Evolutionary conservation across 257 asterid genomes (phyloP), one percentile per base, ranked within the genome.

Genomic region (Fraxinus anomala): DNA sequence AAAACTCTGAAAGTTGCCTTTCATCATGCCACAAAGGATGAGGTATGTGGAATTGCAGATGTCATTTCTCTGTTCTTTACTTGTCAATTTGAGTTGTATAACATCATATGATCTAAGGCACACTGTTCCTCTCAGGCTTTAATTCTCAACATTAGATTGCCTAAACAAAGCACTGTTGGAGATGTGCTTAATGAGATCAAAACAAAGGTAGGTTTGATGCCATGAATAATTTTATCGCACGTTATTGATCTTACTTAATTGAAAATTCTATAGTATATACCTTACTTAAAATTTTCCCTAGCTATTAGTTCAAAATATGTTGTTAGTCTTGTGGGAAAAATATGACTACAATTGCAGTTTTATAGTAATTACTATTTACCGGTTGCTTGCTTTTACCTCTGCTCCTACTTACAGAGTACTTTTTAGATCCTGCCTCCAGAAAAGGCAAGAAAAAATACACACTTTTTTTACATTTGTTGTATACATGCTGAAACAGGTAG

Each of bases 151-250:
- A 90, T 93, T 79, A 90, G 98, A 81, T 85, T 96, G 80, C 98
- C 96, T 73, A 96, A 91, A 82, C 98, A 86, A 89, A 92, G 99
- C 85, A 92, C 93, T 49, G 98, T 96, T 44, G 98, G 92, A 59
- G 99, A 96, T 87, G 99, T 96, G 79, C 99, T 96, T 78, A 87
- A 91, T 79, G 99, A 96, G 79, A 92, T 96, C 73, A 96, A 96
- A 88, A 87, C 94, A 74, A 93, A 96, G 99, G 99, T 91, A 73
- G 73, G 85, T 54, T 71, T 72, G 2, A 36, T 63, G 33, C 17
- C 4, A 0, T 26, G 31, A 28, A 17, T 69, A 82, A n/a, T 77
- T 78, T 37, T 75, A 33, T 77, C 66, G 51, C 56, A 73, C 17
- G 30, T 59, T 73, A 70, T 59, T 77, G 67, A 8, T 63, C 34